phyloP scores from a whole-genome alignment of 2,329 filamentous ascomycete species.

The Penicillium paneum region DNA sequence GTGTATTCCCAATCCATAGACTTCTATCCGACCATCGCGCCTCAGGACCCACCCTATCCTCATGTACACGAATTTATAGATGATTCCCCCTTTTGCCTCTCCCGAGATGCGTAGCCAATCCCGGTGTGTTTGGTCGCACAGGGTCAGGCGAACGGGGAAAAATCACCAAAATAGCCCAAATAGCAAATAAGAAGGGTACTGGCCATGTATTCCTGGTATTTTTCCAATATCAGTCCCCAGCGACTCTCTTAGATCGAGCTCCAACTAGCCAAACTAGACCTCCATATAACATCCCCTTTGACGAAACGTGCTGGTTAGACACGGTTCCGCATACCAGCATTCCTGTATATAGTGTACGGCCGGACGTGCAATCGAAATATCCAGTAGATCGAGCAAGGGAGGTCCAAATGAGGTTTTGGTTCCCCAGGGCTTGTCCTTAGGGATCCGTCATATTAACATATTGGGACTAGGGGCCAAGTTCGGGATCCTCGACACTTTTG shows the following conservation, averaged over 20 bases:
- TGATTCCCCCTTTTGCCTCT: not conserved
- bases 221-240: slow-evolving; percentile 1
- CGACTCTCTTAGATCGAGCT: not conserved
- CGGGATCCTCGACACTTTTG: slow-evolving; percentile 34
- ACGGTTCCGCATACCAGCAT: slow-evolving; percentile 1
- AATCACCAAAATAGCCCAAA: not conserved
- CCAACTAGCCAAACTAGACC: not conserved
- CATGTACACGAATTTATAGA: not conserved
- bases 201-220: not conserved
- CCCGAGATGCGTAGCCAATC: not conserved
- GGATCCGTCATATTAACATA: slow-evolving; percentile 44
- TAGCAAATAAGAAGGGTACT: slow-evolving; percentile 1
- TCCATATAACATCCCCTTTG: not conserved
- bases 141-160: slow-evolving; percentile 5
- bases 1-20: not conserved
- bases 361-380: not conserved
- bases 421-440: slow-evolving; percentile 15
- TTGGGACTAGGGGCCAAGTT: slow-evolving; percentile 41
- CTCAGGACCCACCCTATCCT: not conserved
- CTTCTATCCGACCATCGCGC: not conserved
- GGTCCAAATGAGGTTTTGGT: slow-evolving; percentile 3
- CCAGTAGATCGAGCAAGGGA: slow-evolving; percentile 13
- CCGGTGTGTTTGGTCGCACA: slow-evolving; percentile 8
- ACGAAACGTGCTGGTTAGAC: not conserved
- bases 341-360: not conserved